Percentiles rank a stretch among this genome's conserved stretches.
Conservation (phyloP, 2,329 filamentous ascomycete species). For the Tolypocladium inflatum region DNA sequence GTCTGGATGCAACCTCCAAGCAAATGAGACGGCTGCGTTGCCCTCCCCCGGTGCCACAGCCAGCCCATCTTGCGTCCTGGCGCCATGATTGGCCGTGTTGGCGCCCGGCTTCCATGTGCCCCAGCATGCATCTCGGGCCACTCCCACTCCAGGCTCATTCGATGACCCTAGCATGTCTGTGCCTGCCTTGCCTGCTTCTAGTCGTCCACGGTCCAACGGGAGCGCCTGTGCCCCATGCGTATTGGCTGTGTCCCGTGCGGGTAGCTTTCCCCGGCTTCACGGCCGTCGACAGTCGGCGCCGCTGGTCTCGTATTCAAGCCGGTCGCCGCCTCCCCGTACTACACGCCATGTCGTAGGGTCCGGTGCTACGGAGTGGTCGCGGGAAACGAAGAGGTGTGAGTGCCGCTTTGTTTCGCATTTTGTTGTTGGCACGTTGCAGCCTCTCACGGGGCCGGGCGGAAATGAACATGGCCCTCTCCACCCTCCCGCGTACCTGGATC, state of each 20-base stretch:
- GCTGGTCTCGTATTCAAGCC: not conserved
- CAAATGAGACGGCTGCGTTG: not conserved
- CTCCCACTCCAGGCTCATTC: not conserved
- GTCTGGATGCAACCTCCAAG: not conserved
- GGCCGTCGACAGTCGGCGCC: not conserved
- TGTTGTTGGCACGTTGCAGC: not conserved
- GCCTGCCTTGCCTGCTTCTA: not conserved
- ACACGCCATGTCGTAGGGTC: not conserved
- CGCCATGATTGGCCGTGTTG: slow-evolving; percentile 23
- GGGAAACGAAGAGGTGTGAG: not conserved
- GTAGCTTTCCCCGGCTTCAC: not conserved
- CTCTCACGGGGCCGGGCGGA: not conserved
- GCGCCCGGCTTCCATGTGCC: slow-evolving; percentile 18
- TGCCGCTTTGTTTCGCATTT: not conserved
- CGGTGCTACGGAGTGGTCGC: not conserved
- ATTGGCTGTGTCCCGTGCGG: not conserved
- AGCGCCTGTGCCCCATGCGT: not conserved
- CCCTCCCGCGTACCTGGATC: not conserved
- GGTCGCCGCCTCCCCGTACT: not conserved
- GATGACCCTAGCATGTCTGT: not conserved
- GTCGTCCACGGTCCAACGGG: not conserved
- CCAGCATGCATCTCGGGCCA: slow-evolving; percentile 4
- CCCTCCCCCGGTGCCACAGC: not conserved
- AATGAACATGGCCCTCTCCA: not conserved
- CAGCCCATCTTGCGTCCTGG: slow-evolving; percentile 1